These are phyloP conservation scores for Ramaria sp. DNA, from an alignment of 768 basidiomycete genomes.

Conservation along the genomic window DNA sequence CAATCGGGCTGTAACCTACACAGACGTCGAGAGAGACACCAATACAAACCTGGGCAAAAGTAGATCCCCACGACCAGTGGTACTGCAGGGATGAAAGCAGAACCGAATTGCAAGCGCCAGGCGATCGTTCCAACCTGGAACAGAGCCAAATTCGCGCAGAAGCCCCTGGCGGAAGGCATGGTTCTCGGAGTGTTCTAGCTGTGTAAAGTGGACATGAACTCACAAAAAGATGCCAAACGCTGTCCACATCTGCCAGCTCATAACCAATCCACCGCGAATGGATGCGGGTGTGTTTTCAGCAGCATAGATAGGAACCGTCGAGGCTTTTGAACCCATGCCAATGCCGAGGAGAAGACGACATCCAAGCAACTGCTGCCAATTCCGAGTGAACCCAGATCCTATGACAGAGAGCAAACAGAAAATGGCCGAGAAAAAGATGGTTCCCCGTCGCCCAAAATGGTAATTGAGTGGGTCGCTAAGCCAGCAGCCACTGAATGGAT, in stretches of 20 bases:
- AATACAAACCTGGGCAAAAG: constrained; percentile 37
- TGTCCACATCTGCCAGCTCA: constrained; percentile 31
- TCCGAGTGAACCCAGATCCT: constrained; percentile 35
- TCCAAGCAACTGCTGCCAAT: constrained; percentile 43
- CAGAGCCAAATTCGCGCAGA: constrained; percentile 22
- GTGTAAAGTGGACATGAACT: not conserved
- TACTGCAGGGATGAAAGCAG: constrained; percentile 27
- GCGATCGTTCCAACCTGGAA: constrained; percentile 22
- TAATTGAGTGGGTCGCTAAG: constrained; percentile 29
- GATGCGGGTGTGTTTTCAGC: constrained; percentile 34
- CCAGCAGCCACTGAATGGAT: constrained; percentile 16
- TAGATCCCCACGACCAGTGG: constrained; percentile 36
- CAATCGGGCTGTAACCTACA: not conserved
- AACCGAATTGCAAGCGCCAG: constrained; percentile 31
- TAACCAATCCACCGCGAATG: constrained; percentile 27
- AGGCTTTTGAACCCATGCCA: constrained; percentile 55
- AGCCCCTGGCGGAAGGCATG: constrained; percentile 15
- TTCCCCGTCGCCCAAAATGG: constrained; percentile 31
- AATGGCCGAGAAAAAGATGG: constrained; percentile 25
- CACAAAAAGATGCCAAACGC: constrained; percentile 25
- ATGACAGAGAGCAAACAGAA: constrained; percentile 16
- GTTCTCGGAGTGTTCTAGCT: not conserved
- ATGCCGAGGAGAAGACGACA: constrained; percentile 49
- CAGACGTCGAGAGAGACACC: not conserved
- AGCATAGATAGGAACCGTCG: constrained; percentile 53